Percentiles rank a stretch among this genome's conserved stretches.
Evolutionary conservation across 1,284 basidiomycete species (phyloP).

Genomic region (Hortiboletus rubellus): DNA sequence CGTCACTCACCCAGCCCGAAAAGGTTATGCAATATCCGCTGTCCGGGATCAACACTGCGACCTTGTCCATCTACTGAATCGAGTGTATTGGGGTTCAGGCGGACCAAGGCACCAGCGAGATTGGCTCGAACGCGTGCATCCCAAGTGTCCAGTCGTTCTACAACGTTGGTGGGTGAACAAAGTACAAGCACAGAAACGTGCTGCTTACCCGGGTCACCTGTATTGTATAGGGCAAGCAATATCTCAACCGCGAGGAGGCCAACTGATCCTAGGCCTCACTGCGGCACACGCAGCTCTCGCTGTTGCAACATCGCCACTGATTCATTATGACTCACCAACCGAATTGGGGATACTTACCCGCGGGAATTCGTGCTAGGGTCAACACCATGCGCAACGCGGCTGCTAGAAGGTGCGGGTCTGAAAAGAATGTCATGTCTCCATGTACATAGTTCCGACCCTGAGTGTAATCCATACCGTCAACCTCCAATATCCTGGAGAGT

Average conservation of each 20-base stretch:
- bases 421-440: background rate
- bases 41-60: background rate
- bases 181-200: too few species aligned
- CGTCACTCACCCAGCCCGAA: constrained; percentile 19
- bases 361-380: constrained; percentile 14
- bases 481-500: constrained; percentile 17
- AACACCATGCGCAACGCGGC: constrained; percentile 23
- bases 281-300: background rate
- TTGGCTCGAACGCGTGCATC: constrained; percentile 15
- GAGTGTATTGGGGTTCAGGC: background rate
- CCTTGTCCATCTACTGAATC: too few species aligned
- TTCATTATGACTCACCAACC: too few species aligned
- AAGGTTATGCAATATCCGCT: constrained; percentile 3
- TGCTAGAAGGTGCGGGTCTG: constrained; percentile 14
- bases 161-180: too few species aligned
- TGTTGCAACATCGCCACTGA: background rate
- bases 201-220: too few species aligned
- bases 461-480: constrained; percentile 4
- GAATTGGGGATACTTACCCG: constrained; percentile 3
- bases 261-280: too few species aligned
- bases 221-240: too few species aligned
- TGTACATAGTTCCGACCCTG: background rate
- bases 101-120: constrained; percentile 15
- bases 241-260: too few species aligned
- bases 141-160: background rate